Percentiles rank a stretch among this genome's conserved stretches.
Conservation (phyloP, 306 rosid genomes). For the Argentina anserina region DNA sequence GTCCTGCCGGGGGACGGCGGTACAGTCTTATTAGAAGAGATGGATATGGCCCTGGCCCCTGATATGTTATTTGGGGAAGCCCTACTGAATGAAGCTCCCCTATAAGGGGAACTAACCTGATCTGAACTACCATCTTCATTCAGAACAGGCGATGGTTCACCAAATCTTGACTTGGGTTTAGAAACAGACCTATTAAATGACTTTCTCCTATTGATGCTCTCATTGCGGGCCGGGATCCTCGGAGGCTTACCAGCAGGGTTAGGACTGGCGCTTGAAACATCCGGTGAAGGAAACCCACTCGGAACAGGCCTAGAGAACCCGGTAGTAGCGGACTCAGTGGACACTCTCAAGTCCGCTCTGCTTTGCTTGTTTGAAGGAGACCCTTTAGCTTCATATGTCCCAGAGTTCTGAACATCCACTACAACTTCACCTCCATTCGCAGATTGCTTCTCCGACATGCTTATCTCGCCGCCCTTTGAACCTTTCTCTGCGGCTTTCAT, state of each 20-base stretch:
- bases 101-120: slow-evolving; percentile 36
- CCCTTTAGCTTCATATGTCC: slow-evolving; percentile 27
- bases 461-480: slow-evolving; percentile 34
- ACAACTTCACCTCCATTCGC: slow-evolving; percentile 42
- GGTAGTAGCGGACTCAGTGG: slow-evolving; percentile 14
- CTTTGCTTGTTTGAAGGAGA: slow-evolving; percentile 28
- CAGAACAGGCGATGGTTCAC: slow-evolving; percentile 46
- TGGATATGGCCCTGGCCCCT: slow-evolving; percentile 27
- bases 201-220: slow-evolving; percentile 35
- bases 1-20: slow-evolving; percentile 37
- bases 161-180: slow-evolving; percentile 82
- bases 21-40: slow-evolving; percentile 37
- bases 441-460: slow-evolving; percentile 55
- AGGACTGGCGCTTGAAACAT: slow-evolving; percentile 38
- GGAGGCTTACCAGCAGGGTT: slow-evolving; percentile 62
- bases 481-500: slow-evolving; percentile 38
- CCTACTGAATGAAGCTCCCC: slow-evolving; percentile 38
- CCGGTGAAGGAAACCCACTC: slow-evolving; percentile 42
- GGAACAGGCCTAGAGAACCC: slow-evolving; percentile 38
- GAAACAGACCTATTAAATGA: slow-evolving; percentile 60
- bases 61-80: slow-evolving; percentile 50
- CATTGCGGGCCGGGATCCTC: slow-evolving; percentile 34
- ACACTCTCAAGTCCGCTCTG: slow-evolving; percentile 21
- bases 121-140: slow-evolving; percentile 50
- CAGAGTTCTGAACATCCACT: slow-evolving; percentile 40